Evolutionary conservation across 345 rosid species (phyloP), one percentile per base, ranked within the genome.

Genomic region (Hevea brasiliensis): DNA sequence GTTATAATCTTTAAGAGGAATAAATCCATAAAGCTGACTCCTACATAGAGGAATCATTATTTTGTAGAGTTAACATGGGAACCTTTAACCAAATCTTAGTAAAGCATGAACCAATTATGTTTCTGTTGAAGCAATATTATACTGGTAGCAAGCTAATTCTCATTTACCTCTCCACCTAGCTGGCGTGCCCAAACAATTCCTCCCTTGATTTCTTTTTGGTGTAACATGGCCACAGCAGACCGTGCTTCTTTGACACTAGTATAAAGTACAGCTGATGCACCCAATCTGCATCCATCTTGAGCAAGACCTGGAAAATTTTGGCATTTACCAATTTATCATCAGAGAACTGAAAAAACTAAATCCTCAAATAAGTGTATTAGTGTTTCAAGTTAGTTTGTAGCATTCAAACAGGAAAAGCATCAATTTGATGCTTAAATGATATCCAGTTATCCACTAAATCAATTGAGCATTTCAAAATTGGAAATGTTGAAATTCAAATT

Each of bases 81-180:
- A 37, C 8, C 18, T 37, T 8, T 32, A 29, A 61, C 4, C 21
- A 41, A 72, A 62, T 53, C 17, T 23, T 29, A 23, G 50, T 9
- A 62, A 17, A 37, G 24, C 20, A 65, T 40, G 54, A 35, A 53
- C 29, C 7, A 75, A 68, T 47, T 42, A 56, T 17, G 47, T 20
- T 21, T 67, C 61, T 12, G 58, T 27, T 50, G 60, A 58, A 50
- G 55, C 70, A 40, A 47, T 47, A 61, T 50, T 15, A 56, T 47
- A 24, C 17, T 47, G 60, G 45, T 53, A 47, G 18, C 55, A 71
- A 41, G 50, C 42, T n/a, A 63, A 8, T 68, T 44, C 55, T 41
- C 37, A 42, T 50, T 83, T 83, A 94, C 98, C 98, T 89, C 99
- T 37, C 99, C 97, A 74, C 99, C 99, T 35, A 95, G 88, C 84